Conservation (phyloP, 73 alveolate species). For the Tetrahymena elliotti region DNA sequence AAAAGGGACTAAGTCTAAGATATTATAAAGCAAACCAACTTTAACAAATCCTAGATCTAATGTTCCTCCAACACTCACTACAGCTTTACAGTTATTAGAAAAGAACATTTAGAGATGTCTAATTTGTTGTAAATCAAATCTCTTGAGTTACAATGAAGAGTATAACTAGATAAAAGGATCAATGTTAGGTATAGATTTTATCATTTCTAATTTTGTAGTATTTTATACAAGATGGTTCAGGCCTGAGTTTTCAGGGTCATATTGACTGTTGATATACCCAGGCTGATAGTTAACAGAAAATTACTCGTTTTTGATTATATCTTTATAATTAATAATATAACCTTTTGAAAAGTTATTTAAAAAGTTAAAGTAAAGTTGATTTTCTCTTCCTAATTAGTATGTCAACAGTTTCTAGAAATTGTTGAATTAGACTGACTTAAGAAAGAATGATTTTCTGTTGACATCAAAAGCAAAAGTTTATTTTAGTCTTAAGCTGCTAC, state of each 20-base stretch:
- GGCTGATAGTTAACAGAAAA: neutral
- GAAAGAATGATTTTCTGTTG: neutral
- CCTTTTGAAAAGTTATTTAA: neutral
- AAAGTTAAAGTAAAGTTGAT: neutral
- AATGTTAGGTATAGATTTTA: neutral
- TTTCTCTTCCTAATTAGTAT: neutral
- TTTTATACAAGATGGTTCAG: neutral
- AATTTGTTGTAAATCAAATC: neutral
- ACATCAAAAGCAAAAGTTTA: neutral
- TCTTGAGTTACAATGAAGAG: neutral
- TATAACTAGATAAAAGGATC: neutral
- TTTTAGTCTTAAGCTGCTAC: neutral
- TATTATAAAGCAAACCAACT: neutral
- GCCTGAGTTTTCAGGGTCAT: neutral
- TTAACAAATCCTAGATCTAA: neutral
- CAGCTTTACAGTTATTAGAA: neutral
- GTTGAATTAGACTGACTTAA: neutral
- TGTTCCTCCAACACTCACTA: neutral
- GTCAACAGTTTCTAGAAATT: neutral
- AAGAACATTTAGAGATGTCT: neutral
- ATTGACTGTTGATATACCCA: neutral
- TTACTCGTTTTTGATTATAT: neutral
- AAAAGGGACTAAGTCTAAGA: neutral
- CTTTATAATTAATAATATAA: neutral
- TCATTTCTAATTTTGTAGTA: neutral